Evolutionary conservation across 2,329 filamentous ascomycete genomes (phyloP), one percentile per base, ranked within the genome.

Genomic region (Pseudomassariella vexata): DNA sequence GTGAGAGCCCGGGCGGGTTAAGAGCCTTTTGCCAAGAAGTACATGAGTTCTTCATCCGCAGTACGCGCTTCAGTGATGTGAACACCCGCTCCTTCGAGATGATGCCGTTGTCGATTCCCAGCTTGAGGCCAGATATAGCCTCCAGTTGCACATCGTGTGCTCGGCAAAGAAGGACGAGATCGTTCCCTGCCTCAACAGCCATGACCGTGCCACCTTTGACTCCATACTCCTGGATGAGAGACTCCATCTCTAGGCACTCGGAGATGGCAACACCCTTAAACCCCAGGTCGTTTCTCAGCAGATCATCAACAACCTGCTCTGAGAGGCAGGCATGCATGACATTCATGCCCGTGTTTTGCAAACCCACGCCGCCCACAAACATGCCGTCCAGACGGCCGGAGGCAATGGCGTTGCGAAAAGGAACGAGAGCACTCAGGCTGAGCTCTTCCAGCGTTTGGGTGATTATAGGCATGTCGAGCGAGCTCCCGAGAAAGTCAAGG

Each of bases 211-310:
- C 92, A 24, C 92, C 90, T 45, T 90, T 88, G 12, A 98, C 88
- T n/a, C 90, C 90, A 30, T 96, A 92, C 48, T 95, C 94, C 52
- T 94, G 86, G 42, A 87, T 92, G 7, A 96, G 72, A 0, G 89
- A 88, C 51, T 95, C 89, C 90, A 96, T 96, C 55, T 95, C 90
- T 6, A 96, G 64, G 45, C 90, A 96, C 53, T 96, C 90, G 0
- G 89, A 95, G 30, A 96, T 87, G 16, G 92, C 88, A 3, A 96
- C 89, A 2, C 90, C 90, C 30, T 86, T 76, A 48, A 96, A 96
- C 3, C 84, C 83, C 16, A 96, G 73, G 44, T 95, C 88, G 38
- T 83, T 82, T n/a, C 90, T 76, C 4, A 96, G 66, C 15, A 95
- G 63, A 37, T 92, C 87, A 50, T 95, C 85, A 3, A 96, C 88